Percentiles rank a stretch among this genome's conserved stretches.
These are phyloP conservation scores for Baudoinia panamericana DNA, from an alignment of 495 filamentous ascomycete genomes.

Conservation along the genomic window DNA sequence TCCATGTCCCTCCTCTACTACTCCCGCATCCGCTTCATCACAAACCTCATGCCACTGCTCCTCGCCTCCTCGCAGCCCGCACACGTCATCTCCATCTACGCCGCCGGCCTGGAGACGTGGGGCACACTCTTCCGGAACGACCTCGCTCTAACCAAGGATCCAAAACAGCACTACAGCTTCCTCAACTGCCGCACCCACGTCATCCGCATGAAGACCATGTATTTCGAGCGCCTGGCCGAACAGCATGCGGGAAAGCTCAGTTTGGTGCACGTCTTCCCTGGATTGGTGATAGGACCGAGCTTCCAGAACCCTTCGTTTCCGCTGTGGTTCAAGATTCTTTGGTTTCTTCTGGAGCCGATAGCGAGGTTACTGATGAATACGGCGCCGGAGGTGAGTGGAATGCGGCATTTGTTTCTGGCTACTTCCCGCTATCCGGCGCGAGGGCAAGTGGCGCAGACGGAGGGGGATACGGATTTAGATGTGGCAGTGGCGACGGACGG, in stretches of 20 bases:
- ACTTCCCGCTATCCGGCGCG: slow-evolving; percentile 1
- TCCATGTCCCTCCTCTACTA: slow-evolving; percentile 32
- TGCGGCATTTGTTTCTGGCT: slow-evolving; percentile 1
- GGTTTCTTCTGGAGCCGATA: neutral
- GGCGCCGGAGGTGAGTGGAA: slow-evolving; percentile 1
- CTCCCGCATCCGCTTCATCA: slow-evolving; percentile 30
- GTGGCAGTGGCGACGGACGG: slow-evolving; percentile 1
- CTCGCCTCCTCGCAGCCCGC: slow-evolving; percentile 3
- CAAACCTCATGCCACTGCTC: slow-evolving; percentile 31
- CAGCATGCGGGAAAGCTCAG: slow-evolving; percentile 17
- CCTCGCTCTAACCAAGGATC: slow-evolving; percentile 8
- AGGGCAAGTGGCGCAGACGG: neutral
- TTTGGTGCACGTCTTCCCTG: slow-evolving; percentile 20
- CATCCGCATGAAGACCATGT: slow-evolving; percentile 21
- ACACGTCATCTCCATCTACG: slow-evolving; percentile 22
- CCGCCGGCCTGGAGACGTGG: slow-evolving; percentile 16
- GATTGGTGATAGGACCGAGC: slow-evolving; percentile 15
- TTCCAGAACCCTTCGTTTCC: neutral
- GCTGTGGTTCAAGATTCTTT: slow-evolving; percentile 7
- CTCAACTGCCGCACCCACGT: slow-evolving; percentile 5
- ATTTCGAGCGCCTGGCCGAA: slow-evolving; percentile 18
- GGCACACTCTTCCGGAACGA: slow-evolving; percentile 14
- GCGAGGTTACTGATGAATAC: neutral
- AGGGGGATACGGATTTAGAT: neutral
- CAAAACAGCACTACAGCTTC: slow-evolving; percentile 14